Percentiles rank a stretch among this genome's conserved stretches.
Conservation (phyloP, 352 stramenopile genomes). For the Phytophthora fragariae region DNA sequence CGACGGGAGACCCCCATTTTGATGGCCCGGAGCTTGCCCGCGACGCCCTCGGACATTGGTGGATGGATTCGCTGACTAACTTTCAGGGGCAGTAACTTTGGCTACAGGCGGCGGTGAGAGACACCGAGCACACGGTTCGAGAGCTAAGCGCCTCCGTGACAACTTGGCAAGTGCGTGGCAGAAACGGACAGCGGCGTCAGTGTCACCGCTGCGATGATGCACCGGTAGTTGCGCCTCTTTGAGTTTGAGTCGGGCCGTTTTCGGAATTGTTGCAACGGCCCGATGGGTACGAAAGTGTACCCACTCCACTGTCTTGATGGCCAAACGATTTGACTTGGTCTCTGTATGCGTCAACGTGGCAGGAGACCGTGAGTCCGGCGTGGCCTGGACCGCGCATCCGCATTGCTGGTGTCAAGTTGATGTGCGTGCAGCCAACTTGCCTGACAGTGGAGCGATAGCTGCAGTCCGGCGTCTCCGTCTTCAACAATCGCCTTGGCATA, state of each 20-base stretch:
- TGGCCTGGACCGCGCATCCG: background rate
- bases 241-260: slow-evolving; percentile 17
- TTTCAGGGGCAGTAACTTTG: slow-evolving; percentile 10
- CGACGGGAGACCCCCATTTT: slow-evolving; percentile 72
- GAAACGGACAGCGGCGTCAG: slow-evolving; percentile 20
- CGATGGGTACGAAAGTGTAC: slow-evolving; percentile 20
- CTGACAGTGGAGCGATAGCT: too few relatives aligned
- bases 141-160: slow-evolving; percentile 1
- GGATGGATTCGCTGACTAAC: slow-evolving; percentile 12
- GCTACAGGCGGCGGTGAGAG: slow-evolving; percentile 12
- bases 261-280: slow-evolving; percentile 5
- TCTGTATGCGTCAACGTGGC: background rate
- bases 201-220: slow-evolving; percentile 17
- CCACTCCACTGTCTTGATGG: slow-evolving; percentile 2
- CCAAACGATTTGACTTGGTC: background rate
- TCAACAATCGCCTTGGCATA: slow-evolving; percentile 1
- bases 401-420: too few relatives aligned
- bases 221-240: slow-evolving; percentile 4
- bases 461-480: background rate
- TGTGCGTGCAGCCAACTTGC: too few relatives aligned
- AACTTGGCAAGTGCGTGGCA: slow-evolving; percentile 18
- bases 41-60: slow-evolving; percentile 30
- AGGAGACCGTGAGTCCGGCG: background rate
- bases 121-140: slow-evolving; percentile 11
- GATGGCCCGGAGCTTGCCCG: slow-evolving; percentile 57